Base-by-base conservation (phyloP, 768 basidiomycete species). In the Boletus pseudo-olivaceus region DNA sequence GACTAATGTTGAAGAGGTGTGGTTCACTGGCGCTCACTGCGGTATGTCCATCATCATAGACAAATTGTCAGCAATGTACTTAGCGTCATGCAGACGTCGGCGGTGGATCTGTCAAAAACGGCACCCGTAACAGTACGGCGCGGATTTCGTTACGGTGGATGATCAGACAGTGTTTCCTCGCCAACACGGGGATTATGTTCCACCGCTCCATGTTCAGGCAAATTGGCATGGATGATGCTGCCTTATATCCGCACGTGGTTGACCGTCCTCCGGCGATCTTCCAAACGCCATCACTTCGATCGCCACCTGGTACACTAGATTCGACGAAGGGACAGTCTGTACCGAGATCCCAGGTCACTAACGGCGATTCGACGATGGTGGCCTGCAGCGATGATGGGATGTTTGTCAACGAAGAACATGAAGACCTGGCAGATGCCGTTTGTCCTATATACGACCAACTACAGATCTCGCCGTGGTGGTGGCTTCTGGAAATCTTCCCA, bases 111-210 rank as follows among this genome's bases (percentile, higher is more conserved):
- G 83, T 84, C 12, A 56, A 60, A 32, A 85, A 91, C 54, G 78
- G 75, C 48, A 74, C 76, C 0, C 76, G 74, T 14, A 79, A 85
- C 59, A 81, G 76, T 43, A 76, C 91, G 3, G 83, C 87, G 1
- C 82, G 87, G 37, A 86, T 90, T 40, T 74, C 88, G 1, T 76
- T 92, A 32, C 81, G 87, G 48, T 92, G 87, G 87, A 87, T 88
- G 85, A 73, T 89, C 53, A 80, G 86, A 37, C 78, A 89, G 62
- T 81, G 78, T 56, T 83, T 87, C 75, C 73, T 73, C 47, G 64
- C 77, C 7, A 62, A 82, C 4, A 75, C 75, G 1, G 85, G 85
- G 0, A 83, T 87, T 57, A 71, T 84, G 61, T 87, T 87, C 71
- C 69, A 78, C 19, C 59, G 73, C 2, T 73, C 75, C 23, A 72